Evolutionary conservation across 140 eudicot species (phyloP).

Genomic region (Oenanthe javanica): DNA sequence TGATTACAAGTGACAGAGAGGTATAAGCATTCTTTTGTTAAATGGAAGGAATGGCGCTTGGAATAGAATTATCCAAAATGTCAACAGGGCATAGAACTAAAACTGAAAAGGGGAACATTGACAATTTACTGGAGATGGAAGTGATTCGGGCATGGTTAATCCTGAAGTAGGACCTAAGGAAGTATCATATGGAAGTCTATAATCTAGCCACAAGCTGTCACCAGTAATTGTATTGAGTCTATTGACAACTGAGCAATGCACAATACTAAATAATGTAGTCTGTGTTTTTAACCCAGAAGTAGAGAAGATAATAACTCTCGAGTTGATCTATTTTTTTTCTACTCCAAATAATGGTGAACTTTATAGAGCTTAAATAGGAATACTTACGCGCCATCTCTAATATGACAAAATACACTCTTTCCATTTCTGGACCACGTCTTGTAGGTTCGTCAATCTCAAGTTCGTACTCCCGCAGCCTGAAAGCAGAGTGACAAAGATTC

Average conservation of each 20-base stretch:
- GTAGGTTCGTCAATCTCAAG: conserved; percentile 39
- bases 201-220: not conserved
- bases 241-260: not conserved
- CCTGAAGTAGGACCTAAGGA: not conserved
- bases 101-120: not conserved
- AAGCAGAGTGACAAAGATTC: conserved; percentile 9
- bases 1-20: not conserved
- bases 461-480: conserved; percentile 91
- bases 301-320: not conserved
- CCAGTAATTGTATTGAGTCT: not conserved
- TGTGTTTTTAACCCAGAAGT: not conserved
- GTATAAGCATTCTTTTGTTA: not conserved
- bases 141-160: not conserved
- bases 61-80: not conserved
- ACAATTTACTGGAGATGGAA: not conserved
- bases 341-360: not conserved
- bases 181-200: not conserved
- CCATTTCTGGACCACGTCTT: conserved; percentile 87
- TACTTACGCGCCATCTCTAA: conserved; percentile 92
- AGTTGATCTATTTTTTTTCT: not conserved
- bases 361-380: conserved; percentile 8
- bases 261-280: not conserved
- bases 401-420: conserved; percentile 66
- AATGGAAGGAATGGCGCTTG: not conserved
- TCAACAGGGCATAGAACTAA: not conserved